Base-by-base conservation (phyloP, 345 rosid genomes). In the Durio zibethinus region DNA sequence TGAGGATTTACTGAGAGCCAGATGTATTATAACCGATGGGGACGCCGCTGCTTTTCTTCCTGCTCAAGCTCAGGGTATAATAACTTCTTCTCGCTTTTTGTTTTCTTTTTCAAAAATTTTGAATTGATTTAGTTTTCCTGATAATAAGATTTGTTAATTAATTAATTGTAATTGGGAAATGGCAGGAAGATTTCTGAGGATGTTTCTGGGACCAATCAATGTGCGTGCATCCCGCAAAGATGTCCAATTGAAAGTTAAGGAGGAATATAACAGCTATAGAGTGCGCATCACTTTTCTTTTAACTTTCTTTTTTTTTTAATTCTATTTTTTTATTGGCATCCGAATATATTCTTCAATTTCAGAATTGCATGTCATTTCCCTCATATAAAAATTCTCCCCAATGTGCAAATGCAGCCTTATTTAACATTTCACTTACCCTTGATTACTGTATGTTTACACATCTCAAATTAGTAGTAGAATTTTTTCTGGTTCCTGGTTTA, bases 121-220 rank as follows among this genome's bases (percentile, higher is more conserved):
- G 43, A 6, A 35, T 6, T 65, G 57, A 65, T 53, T 65, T 42
- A 3, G 10, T 42, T 62, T 40, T 31, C 20, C 23, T 25, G 21
- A 25, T 76, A 21, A n/a, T n/a, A n/a, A n/a, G n/a, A n/a, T n/a
- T n/a, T n/a, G n/a, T 54, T 25, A 1, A 25, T 47, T 76, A 48
- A 71, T 71, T 2, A 71, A 50, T 29, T 47, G 36, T 43, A 42
- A 80, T 40, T 59, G 21, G 60, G 23, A 47, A n/a, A 38, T 43
- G 35, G 8, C 91, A 92, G 98, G 91, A 60, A 48, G 86, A 5
- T 92, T 97, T 48, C 78, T 97, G 21, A 89, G 83, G 80, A 92
- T 87, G 97, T 94, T 97, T 80, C 72, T 94, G 86, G 99, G 99
- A 4, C 98, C 99, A 61, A 89, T 97, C 62, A 97, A 94, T 82